These are phyloP conservation scores for Pascua sp. DNA, from an alignment of 1,284 basidiomycete species.

Conservation along the genomic window DNA sequence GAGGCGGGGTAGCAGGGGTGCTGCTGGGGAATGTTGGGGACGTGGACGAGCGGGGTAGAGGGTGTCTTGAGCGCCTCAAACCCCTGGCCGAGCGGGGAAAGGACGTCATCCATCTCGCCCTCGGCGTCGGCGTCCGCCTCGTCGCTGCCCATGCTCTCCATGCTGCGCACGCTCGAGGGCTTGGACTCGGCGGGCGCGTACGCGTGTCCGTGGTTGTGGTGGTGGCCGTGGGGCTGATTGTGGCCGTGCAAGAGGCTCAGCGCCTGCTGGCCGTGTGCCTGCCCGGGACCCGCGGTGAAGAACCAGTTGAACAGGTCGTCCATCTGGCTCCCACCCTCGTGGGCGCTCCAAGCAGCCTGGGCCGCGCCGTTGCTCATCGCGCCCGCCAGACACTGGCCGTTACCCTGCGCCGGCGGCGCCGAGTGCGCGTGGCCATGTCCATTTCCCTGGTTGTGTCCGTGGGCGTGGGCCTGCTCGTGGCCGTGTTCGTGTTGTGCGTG, in stretches of 20 bases:
- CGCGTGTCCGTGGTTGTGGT: neutral
- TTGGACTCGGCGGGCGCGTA: neutral
- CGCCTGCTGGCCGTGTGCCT: neutral
- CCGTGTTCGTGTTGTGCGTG: neutral
- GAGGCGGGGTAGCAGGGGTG: neutral
- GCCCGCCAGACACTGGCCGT: conserved; percentile 4
- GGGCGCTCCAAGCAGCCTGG: neutral
- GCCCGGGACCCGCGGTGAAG: conserved; percentile 6
- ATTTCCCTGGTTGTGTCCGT: neutral
- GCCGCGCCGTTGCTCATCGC: neutral
- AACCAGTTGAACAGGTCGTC: conserved; percentile 22
- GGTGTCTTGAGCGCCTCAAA: too few species aligned
- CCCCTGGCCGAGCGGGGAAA: too few species aligned
- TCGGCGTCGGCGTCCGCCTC: neutral
- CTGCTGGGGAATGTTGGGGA: neutral
- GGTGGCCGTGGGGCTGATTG: neutral
- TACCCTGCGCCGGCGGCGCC: neutral
- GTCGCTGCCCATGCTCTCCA: neutral
- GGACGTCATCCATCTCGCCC: neutral
- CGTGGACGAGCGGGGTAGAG: neutral
- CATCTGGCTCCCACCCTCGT: conserved; percentile 6
- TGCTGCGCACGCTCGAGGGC: neutral
- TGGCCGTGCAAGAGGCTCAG: neutral
- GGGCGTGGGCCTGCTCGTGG: neutral
- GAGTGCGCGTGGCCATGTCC: too few species aligned